Evolutionary conservation across 805 yeast genomes (phyloP).

Genomic region (Saturnispora saitoi): DNA sequence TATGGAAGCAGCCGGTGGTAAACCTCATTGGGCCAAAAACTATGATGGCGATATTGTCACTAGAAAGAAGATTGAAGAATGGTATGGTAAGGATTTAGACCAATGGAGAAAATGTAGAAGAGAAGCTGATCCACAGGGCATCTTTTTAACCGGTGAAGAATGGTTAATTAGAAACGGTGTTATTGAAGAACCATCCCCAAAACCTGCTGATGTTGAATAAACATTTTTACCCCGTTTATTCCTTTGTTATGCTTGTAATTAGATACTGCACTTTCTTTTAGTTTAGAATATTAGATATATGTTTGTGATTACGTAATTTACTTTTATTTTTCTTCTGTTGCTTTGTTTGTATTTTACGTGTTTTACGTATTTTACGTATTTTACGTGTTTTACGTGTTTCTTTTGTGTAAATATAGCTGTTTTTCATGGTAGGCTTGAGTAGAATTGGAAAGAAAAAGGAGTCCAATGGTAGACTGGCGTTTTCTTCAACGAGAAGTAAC

Average conservation of each 20-base stretch:
- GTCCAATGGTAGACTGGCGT: constrained; percentile 2
- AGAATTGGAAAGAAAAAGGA: constrained; percentile 7
- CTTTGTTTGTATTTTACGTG: neutral
- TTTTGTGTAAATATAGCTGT: neutral
- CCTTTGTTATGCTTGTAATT: neutral
- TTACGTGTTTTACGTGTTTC: neutral
- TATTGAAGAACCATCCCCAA: constrained; percentile 26
- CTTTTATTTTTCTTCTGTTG: neutral
- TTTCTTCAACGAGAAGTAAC: constrained; percentile 1
- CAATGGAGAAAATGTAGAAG: constrained; percentile 56
- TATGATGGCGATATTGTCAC: constrained; percentile 83
- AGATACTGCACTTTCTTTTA: neutral
- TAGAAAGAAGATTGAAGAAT: constrained; percentile 53
- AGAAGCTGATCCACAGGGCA: constrained; percentile 70
- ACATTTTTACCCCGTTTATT: neutral
- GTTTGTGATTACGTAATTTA: neutral
- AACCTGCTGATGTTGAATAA: constrained; percentile 7
- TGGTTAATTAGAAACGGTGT: constrained; percentile 85
- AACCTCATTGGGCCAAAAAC: constrained; percentile 98
- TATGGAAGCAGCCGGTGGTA: constrained; percentile 72
- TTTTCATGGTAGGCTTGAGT: constrained; percentile 1
- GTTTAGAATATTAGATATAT: neutral
- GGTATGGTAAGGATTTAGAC: constrained; percentile 70
- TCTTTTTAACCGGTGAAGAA: constrained; percentile 64
- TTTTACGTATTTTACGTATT: neutral